Evolutionary conservation across 352 stramenopile species (phyloP), one percentile per base, ranked within the genome.

Genomic region (Globisporangium alternatum): DNA sequence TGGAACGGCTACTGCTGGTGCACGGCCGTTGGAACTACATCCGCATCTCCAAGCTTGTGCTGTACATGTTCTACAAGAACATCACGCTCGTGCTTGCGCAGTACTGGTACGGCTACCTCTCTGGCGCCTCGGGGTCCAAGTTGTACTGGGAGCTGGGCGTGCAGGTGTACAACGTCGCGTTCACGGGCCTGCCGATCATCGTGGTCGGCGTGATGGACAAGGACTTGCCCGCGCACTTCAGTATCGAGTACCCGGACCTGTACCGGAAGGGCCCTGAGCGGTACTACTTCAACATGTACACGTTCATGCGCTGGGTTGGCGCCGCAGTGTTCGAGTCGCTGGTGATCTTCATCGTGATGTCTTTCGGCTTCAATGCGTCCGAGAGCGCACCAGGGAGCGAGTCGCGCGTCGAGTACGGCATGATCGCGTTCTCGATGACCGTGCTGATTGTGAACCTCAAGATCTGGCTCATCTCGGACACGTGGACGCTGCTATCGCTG

Each of bases 31-130:
- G 88, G 82, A 97, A 95, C 71, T 97, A 98, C 72, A 84, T 93
- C 43, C 86, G 94, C 37, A 91, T 96, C 58, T 94, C 90, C 37
- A 96, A 96, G 61, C 68, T 98, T 13, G 82, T 98, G 21, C 68
- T 94, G 35, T 98, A 97, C 76, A 96, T 93, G 71, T 97, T 98
- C 68, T 98, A 97, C 80, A 98, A 98, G 72, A 98, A 98, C 77
- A 93, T 97, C 55, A 91, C 94, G 15, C 77, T 98, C 19, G 90
- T 96, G 48, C 62, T 98, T 17, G 77, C 76, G 17, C 84, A 97
- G 67, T 98, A 96, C 71, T 96, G 81, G 77, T 97, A 97, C 70
- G 94, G 89, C 45, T 90, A 98, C 47, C 94, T 95, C 62, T 98
- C 89, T 15, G 95, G 95, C 37, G 96, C 97, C 8, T 98, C 91